Conservation (phyloP, 257 asterid species). For the Oldenlandia corymbosa region DNA sequence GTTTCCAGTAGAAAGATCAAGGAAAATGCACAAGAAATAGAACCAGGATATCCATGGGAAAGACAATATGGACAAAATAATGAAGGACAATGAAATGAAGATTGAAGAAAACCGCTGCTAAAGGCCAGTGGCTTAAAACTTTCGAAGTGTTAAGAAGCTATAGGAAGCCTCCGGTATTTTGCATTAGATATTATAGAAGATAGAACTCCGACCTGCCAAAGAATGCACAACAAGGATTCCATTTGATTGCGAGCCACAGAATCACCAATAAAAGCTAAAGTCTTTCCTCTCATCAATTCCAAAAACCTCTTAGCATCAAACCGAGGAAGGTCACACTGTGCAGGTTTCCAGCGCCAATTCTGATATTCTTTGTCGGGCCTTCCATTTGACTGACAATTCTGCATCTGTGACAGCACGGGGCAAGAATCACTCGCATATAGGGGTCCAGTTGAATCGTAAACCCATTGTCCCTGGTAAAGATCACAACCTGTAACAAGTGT, state of each 20-base stretch:
- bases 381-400: conserved; percentile 96
- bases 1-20: background rate
- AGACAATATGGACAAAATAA: background rate
- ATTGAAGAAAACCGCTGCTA: background rate
- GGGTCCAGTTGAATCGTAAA: conserved; percentile 62
- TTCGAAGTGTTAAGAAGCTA: background rate
- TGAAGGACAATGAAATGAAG: background rate
- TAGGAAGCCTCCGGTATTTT: background rate
- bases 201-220: conserved; percentile 64
- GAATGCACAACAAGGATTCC: conserved; percentile 90
- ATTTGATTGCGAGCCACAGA: conserved; percentile 98
- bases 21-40: background rate
- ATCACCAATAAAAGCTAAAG: conserved; percentile 92
- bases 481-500: conserved; percentile 60
- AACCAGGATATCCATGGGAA: background rate
- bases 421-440: conserved; percentile 75
- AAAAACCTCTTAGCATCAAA: conserved; percentile 67
- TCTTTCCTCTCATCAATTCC: conserved; percentile 88
- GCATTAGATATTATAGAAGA: background rate
- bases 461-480: conserved; percentile 81
- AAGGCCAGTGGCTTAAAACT: background rate
- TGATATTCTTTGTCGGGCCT: conserved; percentile 93
- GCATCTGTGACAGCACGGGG: conserved; percentile 83
- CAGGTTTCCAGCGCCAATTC: conserved; percentile 93
- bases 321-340: conserved; percentile 71